These are phyloP conservation scores for Thraustotheca clavata DNA, from an alignment of 352 stramenopile species.

Conservation along the genomic window DNA sequence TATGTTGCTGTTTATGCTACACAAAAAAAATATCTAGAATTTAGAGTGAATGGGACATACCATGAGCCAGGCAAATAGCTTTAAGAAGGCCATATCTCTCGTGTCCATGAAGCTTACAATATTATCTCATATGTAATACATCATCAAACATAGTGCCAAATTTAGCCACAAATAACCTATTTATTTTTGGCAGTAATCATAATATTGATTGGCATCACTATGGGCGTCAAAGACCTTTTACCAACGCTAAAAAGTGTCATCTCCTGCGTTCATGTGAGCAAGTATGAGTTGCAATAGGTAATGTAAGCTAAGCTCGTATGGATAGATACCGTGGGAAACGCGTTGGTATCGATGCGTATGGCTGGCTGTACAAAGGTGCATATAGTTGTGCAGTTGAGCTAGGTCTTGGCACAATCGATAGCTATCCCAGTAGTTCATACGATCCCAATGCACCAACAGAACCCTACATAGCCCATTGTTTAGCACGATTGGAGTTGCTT, in stretches of 20 bases:
- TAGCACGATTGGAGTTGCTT: constrained; percentile 85
- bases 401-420: constrained; percentile 32
- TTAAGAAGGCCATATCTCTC: too few species aligned
- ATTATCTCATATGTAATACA: too few species aligned
- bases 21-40: too few species aligned
- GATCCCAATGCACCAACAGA: background rate
- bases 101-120: too few species aligned
- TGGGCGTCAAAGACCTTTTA: constrained; percentile 64
- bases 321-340: constrained; percentile 42
- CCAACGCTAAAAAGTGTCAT: constrained; percentile 60
- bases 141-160: too few species aligned
- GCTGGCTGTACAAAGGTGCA: constrained; percentile 87
- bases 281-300: constrained; percentile 31
- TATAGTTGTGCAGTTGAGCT: constrained; percentile 84
- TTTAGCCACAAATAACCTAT: too few species aligned
- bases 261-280: constrained; percentile 61
- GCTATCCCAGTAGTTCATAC: constrained; percentile 22
- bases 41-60: too few species aligned
- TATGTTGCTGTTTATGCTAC: too few species aligned
- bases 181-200: too few species aligned
- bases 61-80: too few species aligned
- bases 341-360: constrained; percentile 57
- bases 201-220: too few species aligned
- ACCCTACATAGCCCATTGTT: constrained; percentile 75
- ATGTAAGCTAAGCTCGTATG: background rate